These are phyloP conservation scores for Phytophthora macrochlamydospora DNA, from an alignment of 352 stramenopile genomes.

Conservation along the genomic window DNA sequence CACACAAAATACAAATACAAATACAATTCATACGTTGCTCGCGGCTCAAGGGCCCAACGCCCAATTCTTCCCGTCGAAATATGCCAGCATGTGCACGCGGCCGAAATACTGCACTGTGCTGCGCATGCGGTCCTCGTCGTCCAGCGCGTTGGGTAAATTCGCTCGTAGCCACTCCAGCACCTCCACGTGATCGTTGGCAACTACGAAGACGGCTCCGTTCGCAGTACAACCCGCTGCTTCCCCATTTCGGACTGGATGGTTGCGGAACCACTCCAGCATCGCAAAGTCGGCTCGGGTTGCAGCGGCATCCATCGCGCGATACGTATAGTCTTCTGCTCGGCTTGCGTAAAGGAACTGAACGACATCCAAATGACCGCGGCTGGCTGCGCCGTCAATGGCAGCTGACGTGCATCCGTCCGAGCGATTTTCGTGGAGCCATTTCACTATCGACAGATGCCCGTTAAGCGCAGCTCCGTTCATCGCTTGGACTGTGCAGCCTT, in stretches of 20 bases:
- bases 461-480: slow-evolving; percentile 60
- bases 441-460: slow-evolving; percentile 53
- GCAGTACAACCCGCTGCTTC: slow-evolving; percentile 6
- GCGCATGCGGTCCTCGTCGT: slow-evolving; percentile 9
- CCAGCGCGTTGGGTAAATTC: slow-evolving; percentile 13
- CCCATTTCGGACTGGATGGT: neutral
- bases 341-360: slow-evolving; percentile 30
- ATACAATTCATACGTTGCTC: neutral
- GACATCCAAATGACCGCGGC: slow-evolving; percentile 25
- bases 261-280: slow-evolving; percentile 30
- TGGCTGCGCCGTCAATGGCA: slow-evolving; percentile 25
- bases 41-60: no score
- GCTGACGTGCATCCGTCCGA: slow-evolving; percentile 23
- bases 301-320: slow-evolving; percentile 18
- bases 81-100: slow-evolving; percentile 22
- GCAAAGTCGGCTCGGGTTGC: slow-evolving; percentile 15
- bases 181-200: slow-evolving; percentile 31
- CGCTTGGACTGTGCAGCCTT: slow-evolving; percentile 30
- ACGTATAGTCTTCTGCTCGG: slow-evolving; percentile 20
- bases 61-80: slow-evolving; percentile 5
- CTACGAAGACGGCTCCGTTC: slow-evolving; percentile 23
- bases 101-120: slow-evolving; percentile 26
- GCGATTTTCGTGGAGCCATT: slow-evolving; percentile 49
- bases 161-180: slow-evolving; percentile 29
- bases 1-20: neutral